phyloP scores from a whole-genome alignment of 202 grass and related monocot species.

The Bolboschoenoplectus hybrid region DNA sequence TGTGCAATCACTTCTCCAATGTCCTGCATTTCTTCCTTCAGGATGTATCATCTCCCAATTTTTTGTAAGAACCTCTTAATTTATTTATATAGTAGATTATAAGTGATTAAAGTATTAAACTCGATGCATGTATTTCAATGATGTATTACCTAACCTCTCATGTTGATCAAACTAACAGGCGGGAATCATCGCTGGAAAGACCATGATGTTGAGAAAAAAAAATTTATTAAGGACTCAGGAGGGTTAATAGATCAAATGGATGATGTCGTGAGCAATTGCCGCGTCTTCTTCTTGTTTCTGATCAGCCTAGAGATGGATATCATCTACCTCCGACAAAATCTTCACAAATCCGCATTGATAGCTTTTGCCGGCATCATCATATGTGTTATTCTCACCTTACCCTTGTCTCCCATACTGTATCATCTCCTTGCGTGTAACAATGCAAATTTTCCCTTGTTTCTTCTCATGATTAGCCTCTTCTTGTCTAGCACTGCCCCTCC shows the following conservation, averaged over 20 bases:
- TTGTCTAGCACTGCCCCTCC: background rate
- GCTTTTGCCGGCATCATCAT: background rate
- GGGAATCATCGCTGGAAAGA: background rate
- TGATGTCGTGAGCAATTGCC: background rate
- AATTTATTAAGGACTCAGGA: background rate
- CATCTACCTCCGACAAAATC: background rate
- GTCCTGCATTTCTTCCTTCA: background rate
- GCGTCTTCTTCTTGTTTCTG: background rate
- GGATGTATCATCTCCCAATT: background rate
- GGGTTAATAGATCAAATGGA: background rate
- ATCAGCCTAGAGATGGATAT: background rate
- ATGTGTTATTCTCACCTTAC: background rate
- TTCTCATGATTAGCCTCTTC: background rate
- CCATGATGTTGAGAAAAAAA: background rate
- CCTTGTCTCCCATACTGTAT: background rate
- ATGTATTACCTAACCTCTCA: background rate
- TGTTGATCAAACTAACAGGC: background rate
- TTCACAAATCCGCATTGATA: background rate
- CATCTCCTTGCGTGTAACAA: background rate
- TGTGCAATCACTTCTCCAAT: no score
- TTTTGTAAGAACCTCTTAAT: background rate
- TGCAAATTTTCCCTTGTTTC: background rate
- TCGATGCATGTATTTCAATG: background rate
- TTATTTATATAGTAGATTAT: background rate
- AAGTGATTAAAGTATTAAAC: background rate